Evolutionary conservation across 2,329 filamentous ascomycete genomes (phyloP), one percentile per base, ranked within the genome.

Genomic region (Daldinia eschscholtzii): DNA sequence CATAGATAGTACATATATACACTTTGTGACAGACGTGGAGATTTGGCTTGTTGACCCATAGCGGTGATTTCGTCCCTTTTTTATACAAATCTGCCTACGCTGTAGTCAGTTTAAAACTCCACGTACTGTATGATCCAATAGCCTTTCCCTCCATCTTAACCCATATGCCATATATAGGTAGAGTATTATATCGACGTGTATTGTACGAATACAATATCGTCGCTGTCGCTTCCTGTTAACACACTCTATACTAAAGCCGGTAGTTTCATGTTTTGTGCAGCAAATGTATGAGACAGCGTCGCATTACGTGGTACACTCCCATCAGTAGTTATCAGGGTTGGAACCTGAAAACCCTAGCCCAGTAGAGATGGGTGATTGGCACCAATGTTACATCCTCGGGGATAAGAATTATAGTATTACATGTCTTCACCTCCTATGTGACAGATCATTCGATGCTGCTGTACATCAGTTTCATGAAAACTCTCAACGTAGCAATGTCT

Each of bases 121-220:
- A 52, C 44, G 23, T n/a, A 52, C 26, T 52, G 15, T 52, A 52
- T 33, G 33, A 52, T 33, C 30, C 46, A 52, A 13, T 33, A 33
- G 26, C 26, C 26, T 33, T 33, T n/a, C 26, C 15, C 46, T 18
- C 10, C 23, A 3, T 50, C 3, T 33, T n/a, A 33, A 52, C 7
- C 26, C 26, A 18, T 33, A 26, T 33, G 26, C 26, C 46, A 52
- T 33, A 33, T 52, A 33, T 6, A 13, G 46, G n/a, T 15, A 10
- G 28, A 52, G 1, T 3, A 33, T 9, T 52, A 52, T 6, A 15
- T n/a, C 46, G 26, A 12, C 6, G 26, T 33, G 15, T 30, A 18
- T 18, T 23, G 20, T 23, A 23, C 20, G 20, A 23, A 9, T 52
- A 30, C n/a, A 33, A 7, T 12, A 26, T 52, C 15, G 3, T 28